Percentiles rank a stretch among this genome's conserved stretches.
Conservation (phyloP, 1,139 yeast genomes). For the Neolecta irregularis region DNA sequence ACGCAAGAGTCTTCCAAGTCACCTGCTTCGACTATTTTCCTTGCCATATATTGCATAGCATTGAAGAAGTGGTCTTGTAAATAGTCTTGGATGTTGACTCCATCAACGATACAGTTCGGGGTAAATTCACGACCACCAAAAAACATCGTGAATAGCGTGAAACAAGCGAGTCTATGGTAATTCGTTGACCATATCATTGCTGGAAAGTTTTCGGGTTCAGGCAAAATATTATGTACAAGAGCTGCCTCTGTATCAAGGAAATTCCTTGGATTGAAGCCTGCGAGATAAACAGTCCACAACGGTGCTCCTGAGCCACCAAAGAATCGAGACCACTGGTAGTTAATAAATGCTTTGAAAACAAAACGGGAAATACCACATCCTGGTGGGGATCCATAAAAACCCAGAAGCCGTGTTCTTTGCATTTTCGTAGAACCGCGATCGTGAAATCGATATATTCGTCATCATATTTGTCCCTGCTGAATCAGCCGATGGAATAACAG, state of each 20-base stretch:
- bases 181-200: conserved; percentile 93
- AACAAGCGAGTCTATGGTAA: conserved; percentile 57
- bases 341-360: not conserved
- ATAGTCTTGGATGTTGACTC: conserved; percentile 60
- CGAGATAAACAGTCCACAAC: conserved; percentile 88
- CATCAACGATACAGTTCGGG: conserved; percentile 56
- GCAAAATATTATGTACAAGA: conserved; percentile 41
- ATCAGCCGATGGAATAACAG: not conserved
- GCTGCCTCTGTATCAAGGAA: conserved; percentile 63
- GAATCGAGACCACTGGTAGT: conserved; percentile 53
- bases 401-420: conserved; percentile 52
- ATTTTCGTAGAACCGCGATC: conserved; percentile 40
- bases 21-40: conserved; percentile 36
- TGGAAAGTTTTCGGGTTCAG: conserved; percentile 35
- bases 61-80: conserved; percentile 48
- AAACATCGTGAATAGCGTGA: conserved; percentile 74
- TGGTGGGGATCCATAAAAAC: conserved; percentile 84
- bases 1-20: conserved; percentile 37
- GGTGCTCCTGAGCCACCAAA: conserved; percentile 97
- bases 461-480: conserved; percentile 45
- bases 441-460: conserved; percentile 61
- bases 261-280: conserved; percentile 66
- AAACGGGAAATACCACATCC: conserved; percentile 35
- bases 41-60: conserved; percentile 43
- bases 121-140: conserved; percentile 61